phyloP scores from a whole-genome alignment of 1,139 yeast species.

The Ogataea hybrid region DNA sequence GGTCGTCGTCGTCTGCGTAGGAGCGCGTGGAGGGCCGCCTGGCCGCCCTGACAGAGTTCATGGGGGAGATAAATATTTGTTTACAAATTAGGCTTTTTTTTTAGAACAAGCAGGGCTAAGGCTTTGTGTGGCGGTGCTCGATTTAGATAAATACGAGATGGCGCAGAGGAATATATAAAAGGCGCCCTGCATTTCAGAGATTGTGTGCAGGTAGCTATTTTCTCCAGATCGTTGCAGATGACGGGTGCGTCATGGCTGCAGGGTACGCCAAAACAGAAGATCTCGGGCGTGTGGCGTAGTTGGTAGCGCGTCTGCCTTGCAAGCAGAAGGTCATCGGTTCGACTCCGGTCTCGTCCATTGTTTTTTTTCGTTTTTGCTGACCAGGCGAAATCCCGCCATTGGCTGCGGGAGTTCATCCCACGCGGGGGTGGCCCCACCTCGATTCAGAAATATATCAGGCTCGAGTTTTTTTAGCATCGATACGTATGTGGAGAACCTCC shows the following conservation, averaged over 20 bases:
- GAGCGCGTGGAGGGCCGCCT: slow-evolving; percentile 10
- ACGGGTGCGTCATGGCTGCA: neutral
- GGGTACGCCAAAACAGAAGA: neutral
- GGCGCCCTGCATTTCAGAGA: too few species aligned
- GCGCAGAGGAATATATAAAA: too few species aligned
- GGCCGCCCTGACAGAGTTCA: slow-evolving; percentile 5
- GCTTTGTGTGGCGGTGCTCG: too few species aligned
- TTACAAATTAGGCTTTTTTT: neutral
- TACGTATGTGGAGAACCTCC: neutral
- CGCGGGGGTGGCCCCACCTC: too few species aligned
- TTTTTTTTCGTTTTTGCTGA: slow-evolving; percentile 26
- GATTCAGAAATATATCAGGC: too few species aligned
- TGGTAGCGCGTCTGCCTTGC: slow-evolving; percentile 73
- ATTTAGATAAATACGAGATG: too few species aligned
- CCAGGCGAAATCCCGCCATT: neutral
- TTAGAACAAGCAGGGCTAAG: too few species aligned
- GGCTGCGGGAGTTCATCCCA: neutral
- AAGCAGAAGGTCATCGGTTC: slow-evolving; percentile 66
- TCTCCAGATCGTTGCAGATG: too few species aligned
- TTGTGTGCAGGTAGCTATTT: too few species aligned
- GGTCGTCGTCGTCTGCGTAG: slow-evolving; percentile 7
- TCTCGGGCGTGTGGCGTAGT: slow-evolving; percentile 64
- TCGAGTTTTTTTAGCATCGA: too few species aligned
- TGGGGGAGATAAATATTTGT: neutral
- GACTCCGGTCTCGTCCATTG: slow-evolving; percentile 63